Evolutionary conservation across 805 yeast species (phyloP).

Genomic region (Candida orba): DNA sequence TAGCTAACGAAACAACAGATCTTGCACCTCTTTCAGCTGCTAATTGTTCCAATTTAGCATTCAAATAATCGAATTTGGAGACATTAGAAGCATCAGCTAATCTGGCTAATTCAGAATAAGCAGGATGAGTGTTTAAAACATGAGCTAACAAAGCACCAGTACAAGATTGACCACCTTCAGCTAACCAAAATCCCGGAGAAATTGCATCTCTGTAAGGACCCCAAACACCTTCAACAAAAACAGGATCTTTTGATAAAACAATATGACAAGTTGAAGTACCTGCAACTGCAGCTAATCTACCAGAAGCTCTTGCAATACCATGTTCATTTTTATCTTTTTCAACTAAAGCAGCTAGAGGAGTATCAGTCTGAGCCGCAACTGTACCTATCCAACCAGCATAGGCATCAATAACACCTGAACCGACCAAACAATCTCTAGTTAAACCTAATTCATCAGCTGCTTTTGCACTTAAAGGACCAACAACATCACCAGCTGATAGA

Average conservation of each 20-base stretch:
- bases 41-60: constrained; percentile 64
- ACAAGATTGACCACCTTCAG: constrained; percentile 98
- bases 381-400: constrained; percentile 99
- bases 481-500: constrained; percentile 82
- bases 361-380: constrained; percentile 81
- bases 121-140: constrained; percentile 84
- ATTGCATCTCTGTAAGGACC: constrained; percentile 95
- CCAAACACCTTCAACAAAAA: constrained; percentile 96
- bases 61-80: constrained; percentile 78
- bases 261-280: constrained; percentile 98
- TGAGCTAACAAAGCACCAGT: constrained; percentile 93
- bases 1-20: constrained; percentile 75
- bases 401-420: constrained; percentile 95
- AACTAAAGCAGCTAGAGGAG: constrained; percentile 40
- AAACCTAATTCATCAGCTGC: constrained; percentile 84
- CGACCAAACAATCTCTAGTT: constrained; percentile 73
- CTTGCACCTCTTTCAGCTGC: constrained; percentile 49
- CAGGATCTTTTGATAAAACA: constrained; percentile 74
- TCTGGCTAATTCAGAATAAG: constrained; percentile 62
- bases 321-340: constrained; percentile 38
- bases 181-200: constrained; percentile 88
- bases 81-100: constrained; percentile 61
- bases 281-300: constrained; percentile 94
- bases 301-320: constrained; percentile 58
- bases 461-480: constrained; percentile 58